Evolutionary conservation across 306 rosid genomes (phyloP), one percentile per base, ranked within the genome.

Genomic region (Luffa acutangula): DNA sequence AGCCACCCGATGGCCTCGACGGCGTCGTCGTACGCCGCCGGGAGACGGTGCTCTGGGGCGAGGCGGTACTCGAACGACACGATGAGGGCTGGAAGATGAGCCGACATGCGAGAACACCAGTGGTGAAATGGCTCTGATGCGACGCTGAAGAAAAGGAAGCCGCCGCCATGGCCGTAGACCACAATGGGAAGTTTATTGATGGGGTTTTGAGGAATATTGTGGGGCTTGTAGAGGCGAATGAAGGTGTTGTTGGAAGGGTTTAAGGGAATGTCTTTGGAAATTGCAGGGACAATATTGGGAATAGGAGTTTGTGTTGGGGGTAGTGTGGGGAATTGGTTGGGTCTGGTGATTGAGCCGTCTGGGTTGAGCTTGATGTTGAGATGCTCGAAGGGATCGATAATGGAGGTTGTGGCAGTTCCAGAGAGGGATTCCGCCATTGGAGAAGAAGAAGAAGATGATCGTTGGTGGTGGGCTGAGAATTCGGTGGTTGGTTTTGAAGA

Each of bases 11-110:
- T 52, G 13, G 96, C 87, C 0, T 89, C 89, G 5, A 77, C 42
- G 36, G 96, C 96, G 83, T 94, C 96, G 11, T 90, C 85, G 81
- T 90, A 94, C 4, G 98, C 97, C 0, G 97, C 89, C 0, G 97
- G 98, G 66, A 94, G 98, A 9, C 94, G 97, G 80, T 94, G 88
- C 7, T 94, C 97, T 15, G 98, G 97, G 0, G 92, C 75, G 80
- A 91, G 91, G 77, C 96, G 97, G 84, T 89, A 92, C 62, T 90
- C 94, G 18, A 94, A 79, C 62, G 98, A 90, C 54, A 86, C 41
- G 58, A 94, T 2, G 3, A 88, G 2, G 2, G 90, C 91, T 1
- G 56, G 85, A 78, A 83, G 1, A 1, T 43, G 15, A 6, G 80
- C 18, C 0, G 92, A 82, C 11, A 94, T 4, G 59, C 64, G 3